These are phyloP conservation scores for Blastobotrys petasosporus DNA, from an alignment of 1,139 yeast species.

Conservation along the genomic window DNA sequence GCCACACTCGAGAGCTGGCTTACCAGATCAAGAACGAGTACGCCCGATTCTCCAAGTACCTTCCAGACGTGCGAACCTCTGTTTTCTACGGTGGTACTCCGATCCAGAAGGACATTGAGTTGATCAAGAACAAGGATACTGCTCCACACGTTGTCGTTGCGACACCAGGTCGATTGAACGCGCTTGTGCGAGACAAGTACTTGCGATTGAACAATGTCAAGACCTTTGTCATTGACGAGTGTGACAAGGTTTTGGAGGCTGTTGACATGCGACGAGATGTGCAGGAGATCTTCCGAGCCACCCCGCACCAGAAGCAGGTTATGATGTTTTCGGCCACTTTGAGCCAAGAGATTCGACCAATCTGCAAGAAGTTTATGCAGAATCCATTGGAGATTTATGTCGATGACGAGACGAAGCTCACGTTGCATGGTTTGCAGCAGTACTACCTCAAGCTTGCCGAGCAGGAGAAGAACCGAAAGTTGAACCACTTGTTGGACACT, in stretches of 20 bases:
- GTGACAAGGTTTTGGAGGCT: conserved; percentile 90
- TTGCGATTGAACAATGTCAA: conserved; percentile 84
- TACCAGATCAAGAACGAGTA: conserved; percentile 97
- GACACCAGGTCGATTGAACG: conserved; percentile 96
- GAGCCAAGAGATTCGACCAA: conserved; percentile 90
- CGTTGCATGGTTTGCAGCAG: conserved; percentile 97
- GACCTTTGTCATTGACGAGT: conserved; percentile 94
- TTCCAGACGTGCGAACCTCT: conserved; percentile 96
- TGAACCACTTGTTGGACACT: conserved; percentile 87
- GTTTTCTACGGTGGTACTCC: conserved; percentile 97
- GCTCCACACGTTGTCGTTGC: conserved; percentile 97
- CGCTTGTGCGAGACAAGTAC: conserved; percentile 85
- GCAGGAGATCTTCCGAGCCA: conserved; percentile 94
- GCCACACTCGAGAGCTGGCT: conserved; percentile 98
- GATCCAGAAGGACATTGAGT: conserved; percentile 77
- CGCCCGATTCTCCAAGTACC: conserved; percentile 94
- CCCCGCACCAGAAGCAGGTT: conserved; percentile 98
- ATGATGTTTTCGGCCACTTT: conserved; percentile 99
- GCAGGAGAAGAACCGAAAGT: conserved; percentile 87
- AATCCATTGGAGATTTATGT: conserved; percentile 96
- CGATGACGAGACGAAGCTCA: conserved; percentile 95
- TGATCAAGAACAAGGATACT: conserved; percentile 85
- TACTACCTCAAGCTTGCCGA: conserved; percentile 86
- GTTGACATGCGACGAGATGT: conserved; percentile 97
- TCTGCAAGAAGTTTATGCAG: conserved; percentile 97